Evolutionary conservation across 1,284 basidiomycete genomes (phyloP).

Genomic region (Amylostereum chailletii): DNA sequence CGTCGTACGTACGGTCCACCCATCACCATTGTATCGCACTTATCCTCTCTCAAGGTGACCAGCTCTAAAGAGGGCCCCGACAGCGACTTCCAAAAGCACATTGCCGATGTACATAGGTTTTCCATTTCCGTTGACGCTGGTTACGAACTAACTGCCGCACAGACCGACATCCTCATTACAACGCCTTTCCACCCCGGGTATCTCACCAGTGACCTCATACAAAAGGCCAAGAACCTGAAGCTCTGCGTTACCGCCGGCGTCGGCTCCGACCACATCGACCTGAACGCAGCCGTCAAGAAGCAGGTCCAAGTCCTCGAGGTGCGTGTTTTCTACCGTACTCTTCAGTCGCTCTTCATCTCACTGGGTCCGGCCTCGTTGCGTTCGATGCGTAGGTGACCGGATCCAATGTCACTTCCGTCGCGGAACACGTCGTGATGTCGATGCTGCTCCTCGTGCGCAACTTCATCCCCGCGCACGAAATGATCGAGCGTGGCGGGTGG

Average conservation of each 20-base stretch:
- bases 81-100: slow-evolving; percentile 43
- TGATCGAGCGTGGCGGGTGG: slow-evolving; percentile 82
- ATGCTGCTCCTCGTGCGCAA: slow-evolving; percentile 85
- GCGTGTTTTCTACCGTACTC: not conserved
- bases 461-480: slow-evolving; percentile 78
- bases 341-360: not conserved
- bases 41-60: slow-evolving; percentile 25
- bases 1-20: slow-evolving; percentile 13
- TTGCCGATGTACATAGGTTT: slow-evolving; percentile 21
- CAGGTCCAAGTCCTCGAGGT: slow-evolving; percentile 52
- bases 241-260: slow-evolving; percentile 92
- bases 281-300: slow-evolving; percentile 80
- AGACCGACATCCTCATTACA: slow-evolving; percentile 26
- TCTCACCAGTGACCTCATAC: slow-evolving; percentile 21
- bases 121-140: not conserved
- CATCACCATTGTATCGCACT: not conserved
- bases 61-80: slow-evolving; percentile 45
- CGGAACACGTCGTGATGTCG: slow-evolving; percentile 83
- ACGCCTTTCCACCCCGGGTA: slow-evolving; percentile 52
- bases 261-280: slow-evolving; percentile 89
- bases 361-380: slow-evolving; percentile 7
- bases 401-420: slow-evolving; percentile 82
- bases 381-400: slow-evolving; percentile 21
- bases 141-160: slow-evolving; percentile 1
- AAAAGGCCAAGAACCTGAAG: slow-evolving; percentile 83